Evolutionary conservation across 768 basidiomycete species (phyloP).

Genomic region (Suillus ampliporus): DNA sequence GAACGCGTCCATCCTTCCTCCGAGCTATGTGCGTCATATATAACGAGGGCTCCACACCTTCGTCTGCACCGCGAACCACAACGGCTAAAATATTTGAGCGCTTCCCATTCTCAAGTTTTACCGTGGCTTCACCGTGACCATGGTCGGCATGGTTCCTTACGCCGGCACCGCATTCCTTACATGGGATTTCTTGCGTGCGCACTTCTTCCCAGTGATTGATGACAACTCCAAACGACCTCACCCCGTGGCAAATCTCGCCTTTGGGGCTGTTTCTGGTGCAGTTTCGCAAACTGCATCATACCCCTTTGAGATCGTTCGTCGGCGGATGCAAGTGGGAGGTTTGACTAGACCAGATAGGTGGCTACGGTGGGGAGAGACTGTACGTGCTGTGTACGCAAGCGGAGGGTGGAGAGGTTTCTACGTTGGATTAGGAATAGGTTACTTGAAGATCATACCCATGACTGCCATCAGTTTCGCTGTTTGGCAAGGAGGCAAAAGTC

Average conservation of each 20-base stretch:
- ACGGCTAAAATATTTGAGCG: conserved; percentile 52
- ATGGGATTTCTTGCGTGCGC: conserved; percentile 79
- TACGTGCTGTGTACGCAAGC: conserved; percentile 63
- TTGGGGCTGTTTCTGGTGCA: conserved; percentile 87
- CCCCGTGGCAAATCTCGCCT: conserved; percentile 70
- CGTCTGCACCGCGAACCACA: conserved; percentile 24
- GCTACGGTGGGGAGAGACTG: conserved; percentile 82
- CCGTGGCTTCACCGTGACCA: conserved; percentile 93
- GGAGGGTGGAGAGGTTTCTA: conserved; percentile 91
- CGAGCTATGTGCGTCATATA: conserved; percentile 71
- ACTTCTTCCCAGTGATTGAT: conserved; percentile 53
- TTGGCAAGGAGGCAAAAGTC: conserved; percentile 65
- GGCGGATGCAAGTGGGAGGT: conserved; percentile 96
- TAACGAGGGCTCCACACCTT: conserved; percentile 53
- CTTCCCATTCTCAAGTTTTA: conserved; percentile 88
- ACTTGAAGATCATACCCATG: conserved; percentile 95
- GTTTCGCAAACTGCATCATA: conserved; percentile 90
- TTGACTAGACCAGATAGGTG: conserved; percentile 77
- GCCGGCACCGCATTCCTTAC: conserved; percentile 94
- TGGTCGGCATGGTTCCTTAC: conserved; percentile 93
- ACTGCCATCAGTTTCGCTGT: conserved; percentile 89
- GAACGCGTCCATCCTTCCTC: conserved; percentile 54
- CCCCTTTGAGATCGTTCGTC: conserved; percentile 90
- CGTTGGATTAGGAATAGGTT: conserved; percentile 90
- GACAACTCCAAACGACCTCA: conserved; percentile 45